Evolutionary conservation across 202 grass and related monocot genomes (phyloP).

Genomic region (Zizania palustris): DNA sequence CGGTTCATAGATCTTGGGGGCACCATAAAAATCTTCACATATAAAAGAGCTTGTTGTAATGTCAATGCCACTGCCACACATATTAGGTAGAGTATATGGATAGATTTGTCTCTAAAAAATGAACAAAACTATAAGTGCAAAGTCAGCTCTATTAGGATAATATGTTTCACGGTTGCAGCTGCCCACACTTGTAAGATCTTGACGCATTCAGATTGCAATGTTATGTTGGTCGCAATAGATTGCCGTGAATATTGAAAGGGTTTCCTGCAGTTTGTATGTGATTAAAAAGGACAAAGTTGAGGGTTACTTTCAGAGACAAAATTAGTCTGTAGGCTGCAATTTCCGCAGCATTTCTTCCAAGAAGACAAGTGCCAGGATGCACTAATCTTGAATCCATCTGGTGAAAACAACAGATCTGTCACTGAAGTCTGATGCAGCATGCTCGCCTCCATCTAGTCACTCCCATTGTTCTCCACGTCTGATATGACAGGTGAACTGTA

Average conservation of each 20-base stretch:
- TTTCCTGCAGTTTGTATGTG: no score
- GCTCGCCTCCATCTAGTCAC: background rate
- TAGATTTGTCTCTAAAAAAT: background rate
- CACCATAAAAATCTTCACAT: no score
- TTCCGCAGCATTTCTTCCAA: constrained; percentile 6
- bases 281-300: no score
- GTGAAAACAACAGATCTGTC: background rate
- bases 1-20: no score
- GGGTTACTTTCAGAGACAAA: no score
- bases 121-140: background rate
- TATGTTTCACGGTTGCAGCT: constrained; percentile 13
- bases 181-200: constrained; percentile 3
- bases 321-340: background rate
- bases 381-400: background rate
- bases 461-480: background rate
- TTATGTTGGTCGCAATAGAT: no score
- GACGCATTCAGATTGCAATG: constrained; percentile 12
- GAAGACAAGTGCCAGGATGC: no score
- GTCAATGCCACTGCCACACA: background rate
- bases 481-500: constrained; percentile 1
- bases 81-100: background rate
- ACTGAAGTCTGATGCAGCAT: background rate
- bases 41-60: no score
- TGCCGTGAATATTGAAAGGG: no score
- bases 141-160: constrained; percentile 6